Evolutionary conservation across 495 filamentous ascomycete genomes (phyloP).

Genomic region (Oleoguttula mirabilis): DNA sequence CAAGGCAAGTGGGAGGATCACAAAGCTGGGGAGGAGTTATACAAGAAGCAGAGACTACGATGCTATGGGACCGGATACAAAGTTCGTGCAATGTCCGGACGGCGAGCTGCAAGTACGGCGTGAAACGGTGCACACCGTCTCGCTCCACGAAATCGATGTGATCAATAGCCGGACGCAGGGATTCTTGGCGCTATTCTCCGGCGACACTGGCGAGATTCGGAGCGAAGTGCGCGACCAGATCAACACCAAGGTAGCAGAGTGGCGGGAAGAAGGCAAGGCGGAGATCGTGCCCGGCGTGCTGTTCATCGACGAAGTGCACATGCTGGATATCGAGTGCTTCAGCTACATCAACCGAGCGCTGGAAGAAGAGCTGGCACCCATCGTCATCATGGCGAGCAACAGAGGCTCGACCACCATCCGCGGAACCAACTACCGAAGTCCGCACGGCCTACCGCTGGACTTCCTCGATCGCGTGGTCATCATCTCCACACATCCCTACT

Average conservation of each 20-base stretch:
- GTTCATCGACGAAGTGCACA: slow-evolving; percentile 98
- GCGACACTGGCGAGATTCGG: slow-evolving; percentile 95
- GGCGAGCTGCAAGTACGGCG: slow-evolving; percentile 95
- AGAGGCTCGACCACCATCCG: slow-evolving; percentile 83
- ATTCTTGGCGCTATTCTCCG: slow-evolving; percentile 90
- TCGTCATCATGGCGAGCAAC: slow-evolving; percentile 99
- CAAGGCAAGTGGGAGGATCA: slow-evolving; percentile 94
- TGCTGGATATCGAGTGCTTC: slow-evolving; percentile 99
- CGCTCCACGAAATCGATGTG: slow-evolving; percentile 95
- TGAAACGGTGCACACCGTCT: slow-evolving; percentile 93
- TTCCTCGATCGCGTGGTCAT: slow-evolving; percentile 95
- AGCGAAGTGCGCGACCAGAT: slow-evolving; percentile 97
- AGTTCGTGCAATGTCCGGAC: slow-evolving; percentile 96
- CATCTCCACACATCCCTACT: slow-evolving; percentile 88
- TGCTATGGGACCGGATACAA: slow-evolving; percentile 96
- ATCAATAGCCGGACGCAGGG: slow-evolving; percentile 97
- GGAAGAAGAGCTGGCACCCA: slow-evolving; percentile 84
- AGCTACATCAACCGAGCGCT: slow-evolving; percentile 95
- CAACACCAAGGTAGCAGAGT: slow-evolving; percentile 94
- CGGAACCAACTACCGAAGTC: slow-evolving; percentile 81
- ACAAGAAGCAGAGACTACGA: slow-evolving; percentile 94
- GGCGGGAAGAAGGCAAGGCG: slow-evolving; percentile 98
- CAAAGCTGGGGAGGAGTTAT: slow-evolving; percentile 86
- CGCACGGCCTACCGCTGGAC: slow-evolving; percentile 88
- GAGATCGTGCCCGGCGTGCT: slow-evolving; percentile 95